Percentiles rank a stretch among this genome's conserved stretches.
Conservation (phyloP, 1,139 yeast genomes). For the Candida pseudoviswanathii region DNA sequence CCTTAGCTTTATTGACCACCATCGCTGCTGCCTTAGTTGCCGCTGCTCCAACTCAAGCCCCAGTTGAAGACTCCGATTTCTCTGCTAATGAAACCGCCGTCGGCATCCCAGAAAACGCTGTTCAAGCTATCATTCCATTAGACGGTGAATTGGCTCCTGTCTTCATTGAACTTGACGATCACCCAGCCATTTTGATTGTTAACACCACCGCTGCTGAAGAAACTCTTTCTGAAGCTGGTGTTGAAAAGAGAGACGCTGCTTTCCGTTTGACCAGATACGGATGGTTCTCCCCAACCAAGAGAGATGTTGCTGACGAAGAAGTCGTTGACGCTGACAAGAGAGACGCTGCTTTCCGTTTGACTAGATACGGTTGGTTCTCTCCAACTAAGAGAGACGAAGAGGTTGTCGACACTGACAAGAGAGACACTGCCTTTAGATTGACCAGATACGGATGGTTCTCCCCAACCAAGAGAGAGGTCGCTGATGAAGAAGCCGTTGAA, state of each 20-base stretch:
- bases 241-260: constrained; percentile 11
- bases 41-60: constrained; percentile 12
- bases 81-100: constrained; percentile 6
- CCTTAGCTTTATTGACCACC: constrained; percentile 14
- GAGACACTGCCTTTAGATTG: constrained; percentile 6
- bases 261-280: constrained; percentile 13
- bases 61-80: constrained; percentile 7
- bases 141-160: constrained; percentile 11
- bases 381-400: constrained; percentile 11
- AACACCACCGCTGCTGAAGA: constrained; percentile 8
- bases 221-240: background rate
- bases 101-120: constrained; percentile 12
- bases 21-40: constrained; percentile 13
- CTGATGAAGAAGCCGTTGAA: constrained; percentile 2
- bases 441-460: constrained; percentile 10
- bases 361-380: constrained; percentile 11
- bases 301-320: constrained; percentile 11
- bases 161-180: constrained; percentile 6
- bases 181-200: constrained; percentile 10
- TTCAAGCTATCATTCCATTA: constrained; percentile 10
- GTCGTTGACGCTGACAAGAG: background rate
- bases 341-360: constrained; percentile 8
- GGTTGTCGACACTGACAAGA: background rate
- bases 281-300: constrained; percentile 14
- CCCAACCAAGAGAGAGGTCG: constrained; percentile 10